Base-by-base conservation (phyloP, 495 filamentous ascomycete genomes). In the Lophiostoma macrostomum region DNA sequence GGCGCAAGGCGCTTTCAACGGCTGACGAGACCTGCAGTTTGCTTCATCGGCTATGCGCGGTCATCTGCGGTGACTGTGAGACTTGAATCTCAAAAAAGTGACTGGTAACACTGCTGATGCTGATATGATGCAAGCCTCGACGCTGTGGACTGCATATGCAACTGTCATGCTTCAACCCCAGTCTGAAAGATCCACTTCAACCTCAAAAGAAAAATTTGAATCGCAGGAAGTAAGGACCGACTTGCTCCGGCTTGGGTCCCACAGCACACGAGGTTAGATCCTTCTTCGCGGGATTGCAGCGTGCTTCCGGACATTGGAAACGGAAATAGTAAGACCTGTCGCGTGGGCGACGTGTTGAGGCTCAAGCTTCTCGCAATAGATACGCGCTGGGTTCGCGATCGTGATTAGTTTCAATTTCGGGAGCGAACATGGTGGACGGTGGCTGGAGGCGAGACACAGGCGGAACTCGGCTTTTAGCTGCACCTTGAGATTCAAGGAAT, bases 401-500 rank as follows among this genome's bases (percentile, higher is more conserved):
- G 44, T 31, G 43, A 30, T 20, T n/a, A n/a, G 28, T 32, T 25
- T 40, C 37, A 50, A 50, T 50, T 31, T 50, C 47, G 47, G 47
- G 29, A 25, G 27, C 28, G 25, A 19, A 10, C 7, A 20, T 14
- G 31, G 5, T 49, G 31, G 18, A 20, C 14, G 31, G 5, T 49
- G 31, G 18, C 14, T 53, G 41, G 41, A 40, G 19, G 30, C 38
- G 39, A 50, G 25, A 46, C 19, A 27, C 23, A 35, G 34, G 32
- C 56, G 47, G 48, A 48, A 41, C 32, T 48, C 56, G 56, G 56
- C 42, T 37, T 37, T 38, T 39, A 46, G 54, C 39, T 51, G 46
- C 54, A 58, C 11, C 12, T 28, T 19, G 2, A 41, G 18, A 50
- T 36, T 51, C 38, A 58, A 34, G 54, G 46, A 51, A 57, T 35